Percentiles rank a stretch among this genome's conserved stretches.
Conservation (phyloP, 2,329 filamentous ascomycete species). For the Drechslerella dactyloides region DNA sequence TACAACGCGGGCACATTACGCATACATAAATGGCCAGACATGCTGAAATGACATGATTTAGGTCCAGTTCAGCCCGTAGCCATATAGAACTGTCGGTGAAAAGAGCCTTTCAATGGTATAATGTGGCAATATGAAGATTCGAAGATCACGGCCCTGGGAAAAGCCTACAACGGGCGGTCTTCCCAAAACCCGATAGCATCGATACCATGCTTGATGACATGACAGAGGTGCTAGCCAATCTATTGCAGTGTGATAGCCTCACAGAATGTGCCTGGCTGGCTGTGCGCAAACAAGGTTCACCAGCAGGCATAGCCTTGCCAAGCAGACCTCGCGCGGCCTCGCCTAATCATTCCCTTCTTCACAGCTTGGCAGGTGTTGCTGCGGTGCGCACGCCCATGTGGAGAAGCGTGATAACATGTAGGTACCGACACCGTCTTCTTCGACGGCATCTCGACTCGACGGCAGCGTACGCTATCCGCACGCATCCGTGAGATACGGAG, state of each 20-base stretch:
- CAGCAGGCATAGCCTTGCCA: slow-evolving; percentile 33
- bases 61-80: too few relatives aligned
- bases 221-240: not conserved
- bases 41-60: too few relatives aligned
- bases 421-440: slow-evolving; percentile 3
- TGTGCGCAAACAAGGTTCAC: slow-evolving; percentile 20
- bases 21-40: too few relatives aligned
- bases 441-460: slow-evolving; percentile 14
- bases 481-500: slow-evolving; percentile 27
- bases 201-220: too few relatives aligned
- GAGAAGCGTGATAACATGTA: slow-evolving; percentile 3
- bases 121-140: too few relatives aligned
- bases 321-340: slow-evolving; percentile 19
- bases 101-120: too few relatives aligned
- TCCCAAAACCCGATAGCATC: too few relatives aligned
- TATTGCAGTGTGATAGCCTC: not conserved
- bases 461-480: slow-evolving; percentile 5
- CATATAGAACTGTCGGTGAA: too few relatives aligned
- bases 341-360: slow-evolving; percentile 36
- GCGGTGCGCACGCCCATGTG: slow-evolving; percentile 11
- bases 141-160: too few relatives aligned
- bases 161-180: too few relatives aligned
- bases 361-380: slow-evolving; percentile 12
- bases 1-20: too few relatives aligned
- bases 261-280: slow-evolving; percentile 4